These are phyloP conservation scores for Candida montana DNA, from an alignment of 805 yeast species.

Conservation along the genomic window DNA sequence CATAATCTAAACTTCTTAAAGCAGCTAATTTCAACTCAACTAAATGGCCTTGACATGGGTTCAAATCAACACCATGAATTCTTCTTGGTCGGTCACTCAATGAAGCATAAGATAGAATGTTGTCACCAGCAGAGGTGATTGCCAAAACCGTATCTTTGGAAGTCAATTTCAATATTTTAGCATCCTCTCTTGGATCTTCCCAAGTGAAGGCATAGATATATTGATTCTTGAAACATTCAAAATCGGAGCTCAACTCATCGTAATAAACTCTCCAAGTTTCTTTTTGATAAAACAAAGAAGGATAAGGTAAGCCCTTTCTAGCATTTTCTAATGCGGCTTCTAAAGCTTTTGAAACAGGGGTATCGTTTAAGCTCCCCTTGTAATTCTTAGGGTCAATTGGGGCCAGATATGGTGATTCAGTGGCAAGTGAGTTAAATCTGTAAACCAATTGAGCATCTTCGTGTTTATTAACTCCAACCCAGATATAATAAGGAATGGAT, in stretches of 20 bases:
- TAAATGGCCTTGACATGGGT: constrained; percentile 78
- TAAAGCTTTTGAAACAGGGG: constrained; percentile 59
- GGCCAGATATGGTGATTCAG: constrained; percentile 77
- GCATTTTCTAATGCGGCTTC: constrained; percentile 67
- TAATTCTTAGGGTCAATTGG: constrained; percentile 36
- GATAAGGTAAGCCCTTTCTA: constrained; percentile 66
- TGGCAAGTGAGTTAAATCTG: constrained; percentile 64
- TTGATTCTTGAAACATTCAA: constrained; percentile 69
- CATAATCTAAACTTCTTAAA: constrained; percentile 48
- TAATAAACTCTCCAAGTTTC: constrained; percentile 78
- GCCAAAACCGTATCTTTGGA: constrained; percentile 71
- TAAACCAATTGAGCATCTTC: constrained; percentile 44
- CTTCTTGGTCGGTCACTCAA: constrained; percentile 65
- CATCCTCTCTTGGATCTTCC: constrained; percentile 87
- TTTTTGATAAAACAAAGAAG: constrained; percentile 72
- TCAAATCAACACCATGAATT: constrained; percentile 81
- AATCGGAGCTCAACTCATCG: constrained; percentile 63
- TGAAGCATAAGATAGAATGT: constrained; percentile 66
- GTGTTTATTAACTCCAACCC: constrained; percentile 70
- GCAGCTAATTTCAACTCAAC: constrained; percentile 75
- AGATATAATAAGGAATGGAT: constrained; percentile 73
- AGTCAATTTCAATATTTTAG: constrained; percentile 53
- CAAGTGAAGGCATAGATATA: constrained; percentile 85
- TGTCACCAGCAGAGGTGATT: constrained; percentile 85
- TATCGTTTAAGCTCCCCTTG: constrained; percentile 15